Evolutionary conservation across 768 basidiomycete species (phyloP).

Genomic region (Megacollybia marginata): DNA sequence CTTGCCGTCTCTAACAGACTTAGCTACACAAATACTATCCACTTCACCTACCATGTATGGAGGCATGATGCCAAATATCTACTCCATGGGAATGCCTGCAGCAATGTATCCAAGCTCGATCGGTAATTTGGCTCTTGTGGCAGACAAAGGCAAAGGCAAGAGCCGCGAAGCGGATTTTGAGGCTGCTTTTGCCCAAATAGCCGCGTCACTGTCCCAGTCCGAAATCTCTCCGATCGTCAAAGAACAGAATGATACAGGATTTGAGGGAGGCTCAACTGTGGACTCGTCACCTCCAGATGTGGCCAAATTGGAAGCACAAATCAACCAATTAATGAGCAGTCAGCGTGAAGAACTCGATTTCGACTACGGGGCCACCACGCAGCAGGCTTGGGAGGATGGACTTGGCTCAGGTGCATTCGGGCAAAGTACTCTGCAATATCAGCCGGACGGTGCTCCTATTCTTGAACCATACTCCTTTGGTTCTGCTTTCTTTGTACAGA

Average conservation of each 20-base stretch:
- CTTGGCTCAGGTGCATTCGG: conserved; percentile 33
- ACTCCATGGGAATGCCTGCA: conserved; percentile 27
- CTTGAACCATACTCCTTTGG: conserved; percentile 72
- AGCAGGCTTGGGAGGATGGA: conserved; percentile 55
- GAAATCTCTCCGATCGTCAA: conserved; percentile 48
- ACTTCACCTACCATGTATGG: conserved; percentile 3
- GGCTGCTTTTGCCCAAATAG: conserved; percentile 69
- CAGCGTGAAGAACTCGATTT: conserved; percentile 60
- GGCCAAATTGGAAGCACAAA: conserved; percentile 78
- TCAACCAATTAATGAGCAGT: conserved; percentile 67
- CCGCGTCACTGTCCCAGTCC: conserved; percentile 40
- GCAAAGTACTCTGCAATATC: conserved; percentile 39
- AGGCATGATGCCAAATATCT: conserved; percentile 13
- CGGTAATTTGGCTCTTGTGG: conserved; percentile 14
- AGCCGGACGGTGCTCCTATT: conserved; percentile 71
- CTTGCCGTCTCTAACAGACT: too few relatives aligned
- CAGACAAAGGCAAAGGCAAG: conserved; percentile 71
- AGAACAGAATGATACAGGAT: conserved; percentile 32
- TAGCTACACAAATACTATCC: too few relatives aligned
- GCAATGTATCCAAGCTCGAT: conserved; percentile 27
- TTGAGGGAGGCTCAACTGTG: conserved; percentile 30
- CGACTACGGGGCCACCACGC: conserved; percentile 57
- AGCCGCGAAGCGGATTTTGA: conserved; percentile 74
- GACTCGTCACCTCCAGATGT: conserved; percentile 50
- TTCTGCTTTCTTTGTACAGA: not conserved